A percentile compares a stretch with the other conserved stretches of the same genome.
Conservation (phyloP, 108 stramenopile species). For the Craspedostauros australis region DNA sequence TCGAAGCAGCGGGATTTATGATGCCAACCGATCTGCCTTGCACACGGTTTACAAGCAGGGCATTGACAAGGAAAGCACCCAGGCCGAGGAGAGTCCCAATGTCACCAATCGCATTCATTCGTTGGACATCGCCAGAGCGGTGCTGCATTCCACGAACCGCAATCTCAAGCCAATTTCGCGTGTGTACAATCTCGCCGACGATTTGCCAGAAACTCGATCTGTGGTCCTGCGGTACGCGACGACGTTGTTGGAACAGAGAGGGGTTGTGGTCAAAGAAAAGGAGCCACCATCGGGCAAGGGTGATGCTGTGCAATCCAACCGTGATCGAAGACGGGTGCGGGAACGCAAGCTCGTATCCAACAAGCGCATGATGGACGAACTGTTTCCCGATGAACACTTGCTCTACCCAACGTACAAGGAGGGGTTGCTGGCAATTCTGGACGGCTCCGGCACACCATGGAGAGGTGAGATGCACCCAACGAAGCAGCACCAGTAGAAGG, state of each 20-base stretch:
- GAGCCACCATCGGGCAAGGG: background rate
- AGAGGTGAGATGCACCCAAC: background rate
- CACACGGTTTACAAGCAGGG: conserved; percentile 44
- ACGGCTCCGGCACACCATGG: conserved; percentile 26
- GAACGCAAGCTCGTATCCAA: conserved; percentile 56
- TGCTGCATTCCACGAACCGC: conserved; percentile 17
- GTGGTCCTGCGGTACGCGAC: conserved; percentile 40
- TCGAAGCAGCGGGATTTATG: conserved; percentile 77
- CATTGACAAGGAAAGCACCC: background rate
- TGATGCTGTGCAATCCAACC: conserved; percentile 3
- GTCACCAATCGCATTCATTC: conserved; percentile 64
- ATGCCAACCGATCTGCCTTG: conserved; percentile 50
- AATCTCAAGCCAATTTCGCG: background rate
- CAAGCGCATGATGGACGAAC: conserved; percentile 28
- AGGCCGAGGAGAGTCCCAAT: background rate
- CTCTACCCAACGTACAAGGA: conserved; percentile 62
- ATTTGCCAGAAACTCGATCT: conserved; percentile 42
- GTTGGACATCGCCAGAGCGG: conserved; percentile 44
- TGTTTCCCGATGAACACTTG: conserved; percentile 13
- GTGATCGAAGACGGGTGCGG: conserved; percentile 33
- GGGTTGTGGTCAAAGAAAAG: conserved; percentile 1
- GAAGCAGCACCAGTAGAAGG: background rate
- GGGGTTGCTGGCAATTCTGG: conserved; percentile 35
- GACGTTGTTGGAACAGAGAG: conserved; percentile 22
- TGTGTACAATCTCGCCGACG: conserved; percentile 66